phyloP scores from a whole-genome alignment of 768 basidiomycete species.

The Boletus rufocinnamomeus region DNA sequence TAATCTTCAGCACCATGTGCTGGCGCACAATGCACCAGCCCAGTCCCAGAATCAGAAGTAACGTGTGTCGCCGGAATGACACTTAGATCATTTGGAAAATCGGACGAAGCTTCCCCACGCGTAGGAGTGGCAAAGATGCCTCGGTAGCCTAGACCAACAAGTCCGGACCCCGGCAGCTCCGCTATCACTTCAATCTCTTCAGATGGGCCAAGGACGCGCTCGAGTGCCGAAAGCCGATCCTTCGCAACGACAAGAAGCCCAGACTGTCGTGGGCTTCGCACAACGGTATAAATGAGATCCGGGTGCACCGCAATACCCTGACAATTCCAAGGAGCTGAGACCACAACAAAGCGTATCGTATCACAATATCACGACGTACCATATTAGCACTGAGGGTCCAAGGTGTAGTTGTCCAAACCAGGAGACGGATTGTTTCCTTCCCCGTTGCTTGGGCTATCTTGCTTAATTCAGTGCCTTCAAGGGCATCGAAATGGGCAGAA shows the following conservation, averaged over 20 bases:
- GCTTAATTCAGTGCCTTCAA: constrained; percentile 14
- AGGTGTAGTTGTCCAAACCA: constrained; percentile 97
- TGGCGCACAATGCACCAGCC: constrained; percentile 93
- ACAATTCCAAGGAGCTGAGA: neutral
- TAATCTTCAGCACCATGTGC: constrained; percentile 96
- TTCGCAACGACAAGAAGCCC: constrained; percentile 50
- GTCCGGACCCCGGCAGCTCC: constrained; percentile 40
- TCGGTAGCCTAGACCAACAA: constrained; percentile 61
- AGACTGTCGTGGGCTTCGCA: constrained; percentile 35
- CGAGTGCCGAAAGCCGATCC: constrained; percentile 46
- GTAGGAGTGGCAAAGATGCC: constrained; percentile 55
- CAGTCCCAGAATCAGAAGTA: constrained; percentile 86
- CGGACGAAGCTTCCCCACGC: neutral
- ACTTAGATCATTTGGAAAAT: constrained; percentile 25
- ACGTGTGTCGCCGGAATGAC: constrained; percentile 78
- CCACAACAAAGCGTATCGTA: neutral
- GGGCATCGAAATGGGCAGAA: constrained; percentile 12
- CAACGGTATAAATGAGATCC: constrained; percentile 65
- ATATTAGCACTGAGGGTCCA: constrained; percentile 97
- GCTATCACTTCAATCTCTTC: constrained; percentile 23
- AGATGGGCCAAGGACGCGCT: constrained; percentile 23
- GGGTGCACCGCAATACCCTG: constrained; percentile 89
- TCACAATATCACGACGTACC: constrained; percentile 47
- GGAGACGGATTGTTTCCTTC: constrained; percentile 46
- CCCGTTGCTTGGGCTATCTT: constrained; percentile 36